Evolutionary conservation across 2,329 filamentous ascomycete genomes (phyloP), one percentile per base, ranked within the genome.

Genomic region (Hypoxylon sp.): DNA sequence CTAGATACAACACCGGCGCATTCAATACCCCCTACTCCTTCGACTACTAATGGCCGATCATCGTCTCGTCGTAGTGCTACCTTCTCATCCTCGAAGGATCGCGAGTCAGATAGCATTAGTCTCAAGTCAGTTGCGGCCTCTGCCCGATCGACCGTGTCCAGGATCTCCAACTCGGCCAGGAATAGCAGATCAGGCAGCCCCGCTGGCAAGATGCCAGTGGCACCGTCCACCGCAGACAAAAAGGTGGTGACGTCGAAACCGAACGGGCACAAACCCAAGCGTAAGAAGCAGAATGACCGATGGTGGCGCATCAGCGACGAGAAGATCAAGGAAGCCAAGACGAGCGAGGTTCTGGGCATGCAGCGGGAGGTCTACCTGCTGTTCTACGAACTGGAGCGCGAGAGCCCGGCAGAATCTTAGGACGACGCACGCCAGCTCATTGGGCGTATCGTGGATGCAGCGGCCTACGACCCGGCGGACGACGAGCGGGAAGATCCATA

Each of bases 271-370:
- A 78, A 73, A 43, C 71, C 77, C 10, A 84, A 82, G 59, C 78
- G 85, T 36, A 87, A 83, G 69, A 89, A 87, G 72, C 88, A 86
- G 66, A 89, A 88, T 11, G 91, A 97, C 75, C 89, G 91, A 43
- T 99, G 96, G 96, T 99, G 96, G 96, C 89, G 96, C 36, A 97
- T 99, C 72, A 98, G 94, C 71, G 96, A 99, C 78, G 96, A 99
- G 72, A 97, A 97, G 80, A 89, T 98, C 75, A 96, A 95, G 77
- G 95, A 98, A 80, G 91, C 93, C 72, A 97, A 94, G 83, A 98
- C 94, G 5, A 89, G 86, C 60, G 96, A 99, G 73, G 93, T 99
- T 5, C 80, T 99, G 63, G 89, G 90, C 6, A 97, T 98, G 94
- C 94, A 98, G 80, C 91, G 91, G 75, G 96, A 99, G 80, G 95